Evolutionary conservation across 352 stramenopile species (phyloP).

Genomic region (Phytophthora hibernalis): DNA sequence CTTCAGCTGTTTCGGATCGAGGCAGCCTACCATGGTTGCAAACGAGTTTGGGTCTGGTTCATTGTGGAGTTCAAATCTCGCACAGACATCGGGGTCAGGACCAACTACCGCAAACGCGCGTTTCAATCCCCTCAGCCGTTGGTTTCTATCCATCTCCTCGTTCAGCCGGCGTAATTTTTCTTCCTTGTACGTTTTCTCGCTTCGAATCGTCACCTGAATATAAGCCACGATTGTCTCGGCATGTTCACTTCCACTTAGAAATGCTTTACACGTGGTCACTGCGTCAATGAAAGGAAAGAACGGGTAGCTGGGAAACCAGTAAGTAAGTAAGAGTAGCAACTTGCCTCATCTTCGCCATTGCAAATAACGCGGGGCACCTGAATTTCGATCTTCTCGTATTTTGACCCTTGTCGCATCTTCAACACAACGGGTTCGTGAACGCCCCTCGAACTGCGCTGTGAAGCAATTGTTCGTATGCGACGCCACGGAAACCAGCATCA

Average conservation of each 20-base stretch:
- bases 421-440: slow-evolving; percentile 18
- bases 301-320: slow-evolving; percentile 24
- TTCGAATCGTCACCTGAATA: slow-evolving; percentile 27
- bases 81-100: too few relatives aligned
- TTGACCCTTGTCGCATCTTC: slow-evolving; percentile 26
- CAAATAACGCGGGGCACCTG: too few relatives aligned
- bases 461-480: slow-evolving; percentile 22
- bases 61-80: too few relatives aligned
- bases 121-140: slow-evolving; percentile 17
- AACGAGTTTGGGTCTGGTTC: too few relatives aligned
- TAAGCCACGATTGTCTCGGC: slow-evolving; percentile 21
- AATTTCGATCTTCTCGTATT: slow-evolving; percentile 31
- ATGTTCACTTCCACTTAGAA: slow-evolving; percentile 3
- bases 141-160: slow-evolving; percentile 22
- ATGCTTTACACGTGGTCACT: slow-evolving; percentile 26
- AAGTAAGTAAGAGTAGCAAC: slow-evolving; percentile 21
- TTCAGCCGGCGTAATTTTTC: slow-evolving; percentile 16
- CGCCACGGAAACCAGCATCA: slow-evolving; percentile 18
- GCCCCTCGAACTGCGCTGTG: slow-evolving; percentile 23
- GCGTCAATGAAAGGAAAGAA: slow-evolving; percentile 33
- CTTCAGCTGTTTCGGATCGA: too few relatives aligned
- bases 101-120: too few relatives aligned
- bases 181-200: slow-evolving; percentile 28
- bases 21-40: too few relatives aligned
- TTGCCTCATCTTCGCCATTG: slow-evolving; percentile 8